phyloP scores from a whole-genome alignment of 306 rosid species.

The Sphenostylis stenocarpa region DNA sequence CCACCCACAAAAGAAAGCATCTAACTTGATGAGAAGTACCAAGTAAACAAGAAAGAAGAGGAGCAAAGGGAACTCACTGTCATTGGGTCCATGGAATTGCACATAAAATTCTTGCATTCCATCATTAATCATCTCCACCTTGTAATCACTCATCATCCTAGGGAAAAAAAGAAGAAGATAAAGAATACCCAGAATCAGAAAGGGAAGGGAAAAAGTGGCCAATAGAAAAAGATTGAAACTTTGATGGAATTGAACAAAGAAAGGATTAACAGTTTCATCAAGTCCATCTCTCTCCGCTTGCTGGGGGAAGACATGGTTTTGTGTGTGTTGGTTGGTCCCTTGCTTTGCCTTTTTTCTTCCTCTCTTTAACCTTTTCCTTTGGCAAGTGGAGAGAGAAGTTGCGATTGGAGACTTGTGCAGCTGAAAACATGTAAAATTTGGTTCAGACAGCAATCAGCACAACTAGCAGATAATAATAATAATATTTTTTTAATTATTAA shows the following conservation, averaged over 20 bases:
- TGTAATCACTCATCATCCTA: conserved; percentile 63
- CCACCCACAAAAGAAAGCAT: conserved; percentile 19
- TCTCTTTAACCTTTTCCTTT: neutral
- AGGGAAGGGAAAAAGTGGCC: neutral
- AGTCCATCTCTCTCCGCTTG: conserved; percentile 62
- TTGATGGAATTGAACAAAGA: neutral
- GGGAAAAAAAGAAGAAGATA: neutral
- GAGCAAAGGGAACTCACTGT: conserved; percentile 30
- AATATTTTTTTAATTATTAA: no score
- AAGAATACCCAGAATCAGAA: neutral
- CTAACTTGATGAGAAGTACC: neutral
- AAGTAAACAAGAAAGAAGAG: neutral
- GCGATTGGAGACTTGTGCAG: conserved; percentile 23
- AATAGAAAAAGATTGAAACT: conserved; percentile 22
- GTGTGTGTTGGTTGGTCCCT: neutral
- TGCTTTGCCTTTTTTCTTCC: neutral
- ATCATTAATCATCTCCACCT: conserved; percentile 56
- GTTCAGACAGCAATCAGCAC: conserved; percentile 41
- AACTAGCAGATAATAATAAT: conserved; percentile 27
- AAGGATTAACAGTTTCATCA: conserved; percentile 53
- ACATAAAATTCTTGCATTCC: conserved; percentile 61
- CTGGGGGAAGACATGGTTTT: conserved; percentile 51
- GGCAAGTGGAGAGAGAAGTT: conserved; percentile 9
- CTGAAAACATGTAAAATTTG: conserved; percentile 33
- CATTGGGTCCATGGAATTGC: conserved; percentile 50